phyloP scores from a whole-genome alignment of 176 grass and related monocot genomes.

The Zea mays region Zm-B73-REFERENCE-NAM-5.0 NC_050103.1:103385501-103386000 shows the following conservation, averaged over 20 bases:
- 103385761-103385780: not conserved
- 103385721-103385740: conserved; percentile 23
- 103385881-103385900: not conserved
- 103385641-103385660: conserved; percentile 85
- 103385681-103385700: conserved; percentile 85
- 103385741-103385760: conserved; percentile 2
- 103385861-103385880: not conserved
- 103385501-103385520: conserved; percentile 47
- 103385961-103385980: not conserved
- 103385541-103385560: conserved; percentile 74
- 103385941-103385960: not conserved
- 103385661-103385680: conserved; percentile 77
- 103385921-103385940: not conserved
- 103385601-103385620: conserved; percentile 65
- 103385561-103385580: conserved; percentile 37
- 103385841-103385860: conserved; percentile 20
- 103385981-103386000: not conserved
- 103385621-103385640: conserved; percentile 74
- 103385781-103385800: not conserved
- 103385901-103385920: conserved; percentile 10
- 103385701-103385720: conserved; percentile 72
- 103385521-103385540: conserved; percentile 58
- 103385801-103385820: not conserved
- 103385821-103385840: conserved; percentile 1
- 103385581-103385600: conserved; percentile 52